Evolutionary conservation across 2,329 filamentous ascomycete species (phyloP).

Genomic region (Alternaria solani): DNA sequence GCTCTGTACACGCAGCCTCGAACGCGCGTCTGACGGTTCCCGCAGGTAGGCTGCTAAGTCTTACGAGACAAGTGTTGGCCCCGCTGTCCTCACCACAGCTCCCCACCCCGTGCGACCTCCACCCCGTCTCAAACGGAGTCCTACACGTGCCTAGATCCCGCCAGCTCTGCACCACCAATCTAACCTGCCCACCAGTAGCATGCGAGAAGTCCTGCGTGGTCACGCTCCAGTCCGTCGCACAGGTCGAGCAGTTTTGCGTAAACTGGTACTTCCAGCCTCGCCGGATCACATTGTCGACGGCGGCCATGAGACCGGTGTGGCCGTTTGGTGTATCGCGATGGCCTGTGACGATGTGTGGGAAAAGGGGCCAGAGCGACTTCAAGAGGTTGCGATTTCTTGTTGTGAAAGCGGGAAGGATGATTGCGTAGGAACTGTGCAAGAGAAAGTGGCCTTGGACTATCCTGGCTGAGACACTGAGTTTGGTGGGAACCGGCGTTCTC

Average conservation of each 20-base stretch:
- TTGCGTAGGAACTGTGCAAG: constrained; percentile 28
- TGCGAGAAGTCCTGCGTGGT: constrained; percentile 8
- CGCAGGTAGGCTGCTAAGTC: constrained; percentile 12
- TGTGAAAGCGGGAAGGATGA: constrained; percentile 25
- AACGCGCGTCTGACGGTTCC: constrained; percentile 32
- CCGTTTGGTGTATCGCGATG: constrained; percentile 36
- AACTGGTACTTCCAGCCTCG: constrained; percentile 25
- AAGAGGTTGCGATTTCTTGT: constrained; percentile 19
- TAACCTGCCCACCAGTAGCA: constrained; percentile 20
- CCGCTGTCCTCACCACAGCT: not conserved
- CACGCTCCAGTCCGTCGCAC: constrained; percentile 41
- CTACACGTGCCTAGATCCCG: constrained; percentile 36
- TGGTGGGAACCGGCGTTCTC: constrained; percentile 21
- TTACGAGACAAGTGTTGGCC: constrained; percentile 10
- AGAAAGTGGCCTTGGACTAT: constrained; percentile 28
- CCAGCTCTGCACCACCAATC: constrained; percentile 33
- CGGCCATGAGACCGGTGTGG: constrained; percentile 32
- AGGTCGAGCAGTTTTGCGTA: constrained; percentile 32
- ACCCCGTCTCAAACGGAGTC: constrained; percentile 35
- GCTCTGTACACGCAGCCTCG: constrained; percentile 16
- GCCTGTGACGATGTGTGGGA: constrained; percentile 38
- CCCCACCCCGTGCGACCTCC: constrained; percentile 41
- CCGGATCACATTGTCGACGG: constrained; percentile 31
- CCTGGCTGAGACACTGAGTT: constrained; percentile 20
- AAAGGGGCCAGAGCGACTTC: constrained; percentile 21